Conservation (phyloP, 2,329 filamentous ascomycete species). For the Calonectria pteridis region DNA sequence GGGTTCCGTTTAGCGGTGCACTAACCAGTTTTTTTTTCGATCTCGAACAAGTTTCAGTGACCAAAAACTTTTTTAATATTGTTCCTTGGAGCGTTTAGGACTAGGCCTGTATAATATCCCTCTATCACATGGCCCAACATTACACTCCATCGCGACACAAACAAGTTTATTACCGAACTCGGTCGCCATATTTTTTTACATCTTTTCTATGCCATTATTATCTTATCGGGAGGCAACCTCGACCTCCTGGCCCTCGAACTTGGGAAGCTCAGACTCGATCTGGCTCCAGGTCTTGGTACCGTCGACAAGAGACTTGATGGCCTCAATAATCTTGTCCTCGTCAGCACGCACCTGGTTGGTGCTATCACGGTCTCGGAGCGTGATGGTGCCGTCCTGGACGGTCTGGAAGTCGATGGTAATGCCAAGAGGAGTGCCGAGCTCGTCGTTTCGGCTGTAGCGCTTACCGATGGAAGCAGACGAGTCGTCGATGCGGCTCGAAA, state of each 20-base stretch:
- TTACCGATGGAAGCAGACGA: conserved; percentile 94
- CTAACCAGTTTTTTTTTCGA: neutral
- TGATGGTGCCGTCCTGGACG: conserved; percentile 86
- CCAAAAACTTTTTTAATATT: conserved; percentile 23
- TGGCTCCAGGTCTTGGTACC: conserved; percentile 73
- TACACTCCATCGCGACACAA: conserved; percentile 12
- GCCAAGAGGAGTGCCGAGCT: conserved; percentile 93
- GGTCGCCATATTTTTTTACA: conserved; percentile 40
- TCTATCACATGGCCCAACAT: conserved; percentile 22
- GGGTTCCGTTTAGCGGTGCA: neutral
- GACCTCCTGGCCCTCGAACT: conserved; percentile 83
- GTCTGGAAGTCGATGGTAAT: conserved; percentile 98
- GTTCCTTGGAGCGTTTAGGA: conserved; percentile 27
- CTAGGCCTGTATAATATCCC: conserved; percentile 21
- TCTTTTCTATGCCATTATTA: conserved; percentile 28
- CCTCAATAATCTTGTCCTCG: conserved; percentile 82
- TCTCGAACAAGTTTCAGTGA: conserved; percentile 15
- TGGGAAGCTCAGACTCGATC: conserved; percentile 81
- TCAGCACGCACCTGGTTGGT: conserved; percentile 91
- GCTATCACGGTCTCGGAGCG: conserved; percentile 89
- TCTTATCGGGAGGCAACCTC: conserved; percentile 56
- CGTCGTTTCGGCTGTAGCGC: conserved; percentile 94
- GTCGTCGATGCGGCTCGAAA: conserved; percentile 90
- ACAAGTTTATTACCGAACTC: conserved; percentile 9
- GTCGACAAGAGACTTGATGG: conserved; percentile 70